Base-by-base conservation (phyloP, 139 green algal genomes). In the Tetradesmus obliquus region DNA sequence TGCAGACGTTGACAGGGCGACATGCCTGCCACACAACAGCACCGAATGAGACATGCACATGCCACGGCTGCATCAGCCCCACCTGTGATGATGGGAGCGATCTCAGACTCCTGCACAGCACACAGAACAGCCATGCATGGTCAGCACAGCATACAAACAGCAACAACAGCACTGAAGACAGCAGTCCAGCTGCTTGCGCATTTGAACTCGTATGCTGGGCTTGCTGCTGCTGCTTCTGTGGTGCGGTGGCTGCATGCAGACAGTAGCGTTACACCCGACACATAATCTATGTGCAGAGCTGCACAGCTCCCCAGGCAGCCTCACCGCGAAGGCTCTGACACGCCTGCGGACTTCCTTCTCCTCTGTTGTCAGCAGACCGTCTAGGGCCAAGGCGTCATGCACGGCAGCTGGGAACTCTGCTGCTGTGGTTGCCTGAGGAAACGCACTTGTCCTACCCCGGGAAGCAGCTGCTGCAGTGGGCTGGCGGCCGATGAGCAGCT, bases 11-110 rank as follows among this genome's bases (percentile, higher is more conserved):
- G 32, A 45, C 32, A 45, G 32, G 32, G 32, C 32, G 32, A 45
- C 32, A 45, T 45, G 32, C 32, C 32, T 45, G 32, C 32, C 32
- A 45, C 32, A 45, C 71, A 79, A 12, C 71, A 79, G 71, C 71
- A 24, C 10, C 71, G 17, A 5, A 24, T 12, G 32, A 79, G 12
- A 45, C 71, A 66, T 13, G 9, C 60, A 19, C 60, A 76, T 5
- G 66, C 66, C 17, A 3, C 66, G 6, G 66, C 66, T 76, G 66
- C 17, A 5, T 76, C 17, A 7, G 12, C 57, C 86, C 5, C 5
- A 90, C 86, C 86, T 79, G 88, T 88, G 66, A 99, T 98, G 17
- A 99, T 90, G 5, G 98, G 98, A 1, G 98, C 98, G 2, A 99
- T 96, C 79, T 98, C 93, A n/a, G 53, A 87, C 91, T 98, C 97